A percentile compares a stretch with the other conserved stretches of the same genome.
phyloP scores from a whole-genome alignment of 192 early-diverging fungal genomes.

The Rhizoclosmatium sp. region DNA sequence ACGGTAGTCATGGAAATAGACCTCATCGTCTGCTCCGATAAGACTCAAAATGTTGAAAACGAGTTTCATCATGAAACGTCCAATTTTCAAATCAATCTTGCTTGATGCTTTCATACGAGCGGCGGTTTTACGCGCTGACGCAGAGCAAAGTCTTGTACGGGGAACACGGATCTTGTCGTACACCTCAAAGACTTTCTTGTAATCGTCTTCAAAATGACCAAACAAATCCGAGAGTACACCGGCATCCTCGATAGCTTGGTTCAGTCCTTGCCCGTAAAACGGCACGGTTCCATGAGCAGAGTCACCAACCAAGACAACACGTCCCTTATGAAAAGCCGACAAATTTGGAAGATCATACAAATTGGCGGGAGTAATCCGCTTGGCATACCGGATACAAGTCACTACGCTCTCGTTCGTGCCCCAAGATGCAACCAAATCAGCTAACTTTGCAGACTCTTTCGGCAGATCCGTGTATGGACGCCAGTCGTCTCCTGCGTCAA shows the following conservation, averaged over 20 bases:
- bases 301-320: slow-evolving; percentile 18
- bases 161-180: slow-evolving; percentile 25
- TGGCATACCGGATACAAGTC: not conserved
- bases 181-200: slow-evolving; percentile 34
- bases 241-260: slow-evolving; percentile 36
- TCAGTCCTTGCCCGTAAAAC: slow-evolving; percentile 6
- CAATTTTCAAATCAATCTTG: not conserved
- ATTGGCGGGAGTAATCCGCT: slow-evolving; percentile 14
- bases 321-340: not conserved
- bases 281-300: slow-evolving; percentile 39
- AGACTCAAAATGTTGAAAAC: not conserved
- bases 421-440: not conserved
- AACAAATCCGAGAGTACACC: slow-evolving; percentile 37
- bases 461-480: not conserved
- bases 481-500: not conserved
- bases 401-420: not conserved
- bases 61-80: not conserved
- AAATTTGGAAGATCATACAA: slow-evolving; percentile 23
- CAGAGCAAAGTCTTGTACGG: not conserved
- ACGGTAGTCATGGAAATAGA: not conserved
- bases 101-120: not conserved
- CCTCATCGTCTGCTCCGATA: not conserved
- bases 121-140: not conserved
- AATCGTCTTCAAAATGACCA: not conserved
- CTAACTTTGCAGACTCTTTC: slow-evolving; percentile 6